Percentiles rank a stretch among this genome's conserved stretches.
These are phyloP conservation scores for Trichosanthes truncata DNA, from an alignment of 306 rosid species.

Conservation along the genomic window DNA sequence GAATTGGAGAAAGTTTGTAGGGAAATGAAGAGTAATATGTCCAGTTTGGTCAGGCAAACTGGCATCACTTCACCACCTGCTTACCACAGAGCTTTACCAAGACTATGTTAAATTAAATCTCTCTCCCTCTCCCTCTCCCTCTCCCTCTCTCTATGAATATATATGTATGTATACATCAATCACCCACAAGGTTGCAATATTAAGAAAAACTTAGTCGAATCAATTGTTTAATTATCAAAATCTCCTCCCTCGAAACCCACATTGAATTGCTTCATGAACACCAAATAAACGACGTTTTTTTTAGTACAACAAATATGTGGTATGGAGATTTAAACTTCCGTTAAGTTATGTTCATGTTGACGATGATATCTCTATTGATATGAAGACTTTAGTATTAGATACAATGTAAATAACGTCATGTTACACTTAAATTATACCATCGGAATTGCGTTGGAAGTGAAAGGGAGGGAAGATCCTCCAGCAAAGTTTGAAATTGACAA, in stretches of 20 bases:
- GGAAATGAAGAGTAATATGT: slow-evolving; percentile 53
- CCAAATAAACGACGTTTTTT: no score
- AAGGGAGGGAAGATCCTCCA: background rate
- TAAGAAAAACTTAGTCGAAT: background rate
- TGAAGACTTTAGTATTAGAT: no score
- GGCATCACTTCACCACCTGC: slow-evolving; percentile 21
- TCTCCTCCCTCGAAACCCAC: no score
- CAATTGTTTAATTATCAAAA: background rate
- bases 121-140: background rate
- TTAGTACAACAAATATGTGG: no score
- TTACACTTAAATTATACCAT: no score
- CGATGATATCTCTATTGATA: no score
- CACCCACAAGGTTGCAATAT: background rate
- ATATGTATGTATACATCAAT: background rate
- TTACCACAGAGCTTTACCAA: slow-evolving; percentile 28
- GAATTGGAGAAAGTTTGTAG: slow-evolving; percentile 55
- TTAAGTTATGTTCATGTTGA: no score
- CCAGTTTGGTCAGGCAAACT: slow-evolving; percentile 27
- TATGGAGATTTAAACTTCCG: no score
- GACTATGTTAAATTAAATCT: slow-evolving; percentile 36
- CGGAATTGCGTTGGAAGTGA: background rate
- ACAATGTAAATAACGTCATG: no score
- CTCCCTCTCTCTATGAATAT: background rate
- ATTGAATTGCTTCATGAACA: no score
- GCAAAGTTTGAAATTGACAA: background rate